These are phyloP conservation scores for Otatea glauca DNA, from an alignment of 176 grass and related monocot species.

Conservation along the genomic window DNA sequence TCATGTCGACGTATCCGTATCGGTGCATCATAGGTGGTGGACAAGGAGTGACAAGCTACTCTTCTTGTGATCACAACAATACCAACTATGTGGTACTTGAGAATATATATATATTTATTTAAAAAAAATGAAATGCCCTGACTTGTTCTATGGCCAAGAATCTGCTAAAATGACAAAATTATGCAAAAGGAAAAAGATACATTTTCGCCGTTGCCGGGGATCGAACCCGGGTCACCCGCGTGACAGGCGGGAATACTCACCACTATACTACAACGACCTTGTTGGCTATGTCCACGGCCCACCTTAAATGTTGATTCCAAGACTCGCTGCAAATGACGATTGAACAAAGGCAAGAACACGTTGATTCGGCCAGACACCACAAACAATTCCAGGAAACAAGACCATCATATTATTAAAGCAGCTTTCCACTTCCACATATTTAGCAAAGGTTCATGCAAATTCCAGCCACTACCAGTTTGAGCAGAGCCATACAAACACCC, in stretches of 20 bases:
- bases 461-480: slow-evolving; percentile 8
- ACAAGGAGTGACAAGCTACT: no score
- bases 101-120: no score
- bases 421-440: slow-evolving; percentile 34
- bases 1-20: no score
- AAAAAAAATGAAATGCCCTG: no score
- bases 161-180: neutral
- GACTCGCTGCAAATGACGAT: neutral
- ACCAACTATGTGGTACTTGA: no score
- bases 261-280: slow-evolving; percentile 85
- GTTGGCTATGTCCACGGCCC: no score
- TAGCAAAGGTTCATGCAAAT: slow-evolving; percentile 27
- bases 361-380: neutral
- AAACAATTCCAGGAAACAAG: neutral
- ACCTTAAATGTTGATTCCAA: no score
- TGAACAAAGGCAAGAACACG: neutral
- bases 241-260: slow-evolving; percentile 92
- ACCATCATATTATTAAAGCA: slow-evolving; percentile 32
- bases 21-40: no score
- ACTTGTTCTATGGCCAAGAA: neutral
- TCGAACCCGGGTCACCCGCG: slow-evolving; percentile 75
- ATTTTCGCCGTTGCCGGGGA: slow-evolving; percentile 78
- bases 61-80: no score
- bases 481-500: slow-evolving; percentile 28
- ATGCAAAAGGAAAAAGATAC: neutral